phyloP scores from a whole-genome alignment of 306 rosid species.

The Castanopsis chinensis region DNA sequence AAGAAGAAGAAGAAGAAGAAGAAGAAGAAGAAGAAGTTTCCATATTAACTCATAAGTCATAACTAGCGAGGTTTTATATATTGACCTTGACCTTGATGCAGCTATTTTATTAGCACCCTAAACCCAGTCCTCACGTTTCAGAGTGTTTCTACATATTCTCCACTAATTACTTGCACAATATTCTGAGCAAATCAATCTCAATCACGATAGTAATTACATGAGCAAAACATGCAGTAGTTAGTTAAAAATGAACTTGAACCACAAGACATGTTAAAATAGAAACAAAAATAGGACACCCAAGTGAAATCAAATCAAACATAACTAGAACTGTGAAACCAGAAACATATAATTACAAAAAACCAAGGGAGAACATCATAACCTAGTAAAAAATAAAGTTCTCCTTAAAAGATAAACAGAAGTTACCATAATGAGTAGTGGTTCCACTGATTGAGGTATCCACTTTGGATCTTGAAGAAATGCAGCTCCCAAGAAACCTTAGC shows the following conservation, averaged over 20 bases:
- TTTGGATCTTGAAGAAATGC: slow-evolving; percentile 99
- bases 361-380: background rate
- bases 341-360: slow-evolving; percentile 9
- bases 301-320: slow-evolving; percentile 18
- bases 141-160: background rate
- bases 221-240: slow-evolving; percentile 11
- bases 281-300: slow-evolving; percentile 2
- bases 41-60: background rate
- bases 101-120: background rate
- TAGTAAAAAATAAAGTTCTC: background rate
- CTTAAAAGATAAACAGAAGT: slow-evolving; percentile 18
- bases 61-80: slow-evolving; percentile 10
- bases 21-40: background rate
- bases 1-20: too few species aligned
- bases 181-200: slow-evolving; percentile 9
- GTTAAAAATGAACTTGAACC: slow-evolving; percentile 10
- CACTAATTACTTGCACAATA: slow-evolving; percentile 1
- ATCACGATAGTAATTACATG: background rate
- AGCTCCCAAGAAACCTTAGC: slow-evolving; percentile 74
- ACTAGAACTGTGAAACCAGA: background rate
- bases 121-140: slow-evolving; percentile 2
- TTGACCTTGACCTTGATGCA: slow-evolving; percentile 27
- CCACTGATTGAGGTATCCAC: slow-evolving; percentile 90
- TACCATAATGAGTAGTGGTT: slow-evolving; percentile 80
- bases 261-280: slow-evolving; percentile 5